A percentile compares a stretch with the other conserved stretches of the same genome.
phyloP scores from a whole-genome alignment of 1,139 yeast species.

The Nakaseomyces kungkrabaensis region DNA sequence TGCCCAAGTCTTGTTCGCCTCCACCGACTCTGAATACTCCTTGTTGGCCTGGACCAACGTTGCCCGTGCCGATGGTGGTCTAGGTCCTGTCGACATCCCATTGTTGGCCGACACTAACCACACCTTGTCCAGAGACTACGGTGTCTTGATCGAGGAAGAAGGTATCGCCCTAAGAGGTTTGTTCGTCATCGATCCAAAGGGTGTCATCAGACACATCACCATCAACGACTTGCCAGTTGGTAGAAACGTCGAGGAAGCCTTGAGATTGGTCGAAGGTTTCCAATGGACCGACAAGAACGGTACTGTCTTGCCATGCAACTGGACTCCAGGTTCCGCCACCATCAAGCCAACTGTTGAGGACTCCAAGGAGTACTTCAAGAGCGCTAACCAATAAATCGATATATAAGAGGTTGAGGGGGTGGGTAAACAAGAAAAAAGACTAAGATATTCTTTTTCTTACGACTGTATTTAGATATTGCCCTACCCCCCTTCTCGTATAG shows the following conservation, averaged over 20 bases:
- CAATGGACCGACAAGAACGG: slow-evolving; percentile 97
- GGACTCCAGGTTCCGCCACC: slow-evolving; percentile 95
- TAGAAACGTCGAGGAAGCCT: slow-evolving; percentile 94
- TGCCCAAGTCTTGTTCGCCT: slow-evolving; percentile 85
- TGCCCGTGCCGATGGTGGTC: slow-evolving; percentile 95
- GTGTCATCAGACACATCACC: slow-evolving; percentile 88
- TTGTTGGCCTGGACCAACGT: slow-evolving; percentile 97
- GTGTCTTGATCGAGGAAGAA: slow-evolving; percentile 90
- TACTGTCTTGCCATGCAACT: slow-evolving; percentile 98
- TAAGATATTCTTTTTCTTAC: neutral
- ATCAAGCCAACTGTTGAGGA: slow-evolving; percentile 77
- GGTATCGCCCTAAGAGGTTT: slow-evolving; percentile 97
- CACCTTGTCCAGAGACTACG: slow-evolving; percentile 87
- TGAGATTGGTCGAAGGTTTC: slow-evolving; percentile 97
- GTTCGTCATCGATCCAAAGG: slow-evolving; percentile 94
- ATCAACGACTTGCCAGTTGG: slow-evolving; percentile 98
- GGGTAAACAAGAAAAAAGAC: neutral
- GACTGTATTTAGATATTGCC: too few species aligned
- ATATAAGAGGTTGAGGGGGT: neutral
- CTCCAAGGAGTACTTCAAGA: slow-evolving; percentile 42
- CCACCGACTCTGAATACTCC: slow-evolving; percentile 97
- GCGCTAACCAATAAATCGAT: slow-evolving; percentile 15
- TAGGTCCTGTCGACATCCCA: slow-evolving; percentile 90
- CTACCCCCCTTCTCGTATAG: too few species aligned
- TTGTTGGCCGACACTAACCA: slow-evolving; percentile 95